Evolutionary conservation across 164 flowering plant genomes (phyloP).

Genomic region (Pachysandra terminalis): DNA sequence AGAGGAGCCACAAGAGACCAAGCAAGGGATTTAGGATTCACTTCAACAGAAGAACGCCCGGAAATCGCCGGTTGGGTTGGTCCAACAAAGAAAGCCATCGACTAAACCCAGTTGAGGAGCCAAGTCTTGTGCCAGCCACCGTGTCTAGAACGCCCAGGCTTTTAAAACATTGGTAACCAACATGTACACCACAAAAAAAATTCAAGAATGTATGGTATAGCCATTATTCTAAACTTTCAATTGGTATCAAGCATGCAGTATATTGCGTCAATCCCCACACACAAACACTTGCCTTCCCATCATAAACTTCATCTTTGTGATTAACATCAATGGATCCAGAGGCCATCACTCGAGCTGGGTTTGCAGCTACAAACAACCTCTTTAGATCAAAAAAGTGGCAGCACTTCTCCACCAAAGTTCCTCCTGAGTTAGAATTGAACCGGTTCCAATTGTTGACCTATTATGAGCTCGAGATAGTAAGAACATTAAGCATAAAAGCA

Average conservation of each 20-base stretch:
- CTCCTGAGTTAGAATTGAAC: conserved; percentile 85
- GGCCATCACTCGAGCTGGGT: conserved; percentile 96
- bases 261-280: not conserved
- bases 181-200: too few relatives aligned
- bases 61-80: too few relatives aligned
- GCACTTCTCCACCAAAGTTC: conserved; percentile 97
- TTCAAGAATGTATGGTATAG: not conserved
- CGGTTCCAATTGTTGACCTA: conserved; percentile 96
- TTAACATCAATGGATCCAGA: conserved; percentile 94
- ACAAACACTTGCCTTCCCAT: conserved; percentile 63
- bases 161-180: too few relatives aligned
- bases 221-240: not conserved
- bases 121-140: too few relatives aligned
- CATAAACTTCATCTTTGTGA: conserved; percentile 92
- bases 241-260: not conserved
- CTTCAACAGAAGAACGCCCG: too few relatives aligned
- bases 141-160: too few relatives aligned
- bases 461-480: conserved; percentile 8
- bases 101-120: too few relatives aligned
- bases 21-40: too few relatives aligned
- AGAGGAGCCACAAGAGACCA: too few relatives aligned
- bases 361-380: conserved; percentile 80
- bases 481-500: not conserved
- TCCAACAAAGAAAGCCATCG: too few relatives aligned
- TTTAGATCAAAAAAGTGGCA: conserved; percentile 98